Conservation (phyloP, 441 rosid genomes). For the Euphorbia schlechtendalii region DNA sequence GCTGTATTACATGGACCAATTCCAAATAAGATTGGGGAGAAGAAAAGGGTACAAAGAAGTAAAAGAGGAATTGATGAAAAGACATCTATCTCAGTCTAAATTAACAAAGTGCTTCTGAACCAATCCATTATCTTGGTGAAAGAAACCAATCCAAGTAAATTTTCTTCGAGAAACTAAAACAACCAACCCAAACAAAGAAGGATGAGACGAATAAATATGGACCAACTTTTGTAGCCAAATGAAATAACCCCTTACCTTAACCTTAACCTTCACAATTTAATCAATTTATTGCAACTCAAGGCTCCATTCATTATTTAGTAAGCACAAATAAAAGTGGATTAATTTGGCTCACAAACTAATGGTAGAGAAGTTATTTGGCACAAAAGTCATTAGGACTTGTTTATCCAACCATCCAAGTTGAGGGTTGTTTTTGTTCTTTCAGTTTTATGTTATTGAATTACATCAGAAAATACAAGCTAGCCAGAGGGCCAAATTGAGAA, state of each 20-base stretch:
- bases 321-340: neutral
- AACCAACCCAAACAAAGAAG: neutral
- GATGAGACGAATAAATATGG: neutral
- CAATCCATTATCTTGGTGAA: neutral
- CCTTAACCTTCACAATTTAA: no score
- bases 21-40: constrained; percentile 9
- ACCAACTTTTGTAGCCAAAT: neutral
- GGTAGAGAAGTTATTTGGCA: neutral
- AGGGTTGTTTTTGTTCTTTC: neutral
- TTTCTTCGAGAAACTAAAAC: neutral
- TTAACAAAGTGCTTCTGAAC: neutral
- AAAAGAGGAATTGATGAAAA: neutral
- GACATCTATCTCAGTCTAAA: neutral
- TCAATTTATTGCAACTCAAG: neutral
- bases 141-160: neutral
- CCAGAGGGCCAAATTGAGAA: neutral
- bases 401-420: neutral
- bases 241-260: no score
- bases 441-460: neutral
- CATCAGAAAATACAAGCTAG: neutral
- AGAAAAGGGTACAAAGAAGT: neutral
- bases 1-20: constrained; percentile 33
- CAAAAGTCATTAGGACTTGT: neutral
- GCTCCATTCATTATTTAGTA: neutral
- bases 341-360: neutral